Conservation (phyloP, 2,329 filamentous ascomycete genomes). For the Paradendryphiella salina region DNA sequence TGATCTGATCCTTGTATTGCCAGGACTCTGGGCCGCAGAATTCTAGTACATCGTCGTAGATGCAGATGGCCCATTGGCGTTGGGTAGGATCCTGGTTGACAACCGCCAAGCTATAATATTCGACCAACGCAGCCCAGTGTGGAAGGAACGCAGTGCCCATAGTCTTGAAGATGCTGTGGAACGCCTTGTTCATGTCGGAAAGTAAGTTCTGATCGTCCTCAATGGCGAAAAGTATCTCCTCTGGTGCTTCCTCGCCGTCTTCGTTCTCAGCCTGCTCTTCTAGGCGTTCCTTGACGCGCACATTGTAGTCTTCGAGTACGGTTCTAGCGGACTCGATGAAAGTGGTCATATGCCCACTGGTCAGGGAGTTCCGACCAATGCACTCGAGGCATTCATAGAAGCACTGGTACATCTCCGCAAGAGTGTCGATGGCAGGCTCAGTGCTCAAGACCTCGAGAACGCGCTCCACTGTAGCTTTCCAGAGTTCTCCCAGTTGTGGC, state of each 20-base stretch:
- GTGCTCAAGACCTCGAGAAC: conserved; percentile 90
- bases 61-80: conserved; percentile 97
- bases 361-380: conserved; percentile 81
- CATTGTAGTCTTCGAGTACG: conserved; percentile 89
- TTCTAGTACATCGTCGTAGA: conserved; percentile 96
- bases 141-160: conserved; percentile 82
- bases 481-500: conserved; percentile 76
- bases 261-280: conserved; percentile 83
- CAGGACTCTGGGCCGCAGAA: conserved; percentile 91
- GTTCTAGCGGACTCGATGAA: conserved; percentile 87
- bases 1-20: conserved; percentile 82
- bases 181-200: conserved; percentile 99
- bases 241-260: conserved; percentile 85
- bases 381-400: conserved; percentile 99
- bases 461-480: conserved; percentile 84
- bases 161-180: conserved; percentile 98
- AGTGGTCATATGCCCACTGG: conserved; percentile 73
- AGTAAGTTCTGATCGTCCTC: conserved; percentile 96
- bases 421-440: conserved; percentile 91
- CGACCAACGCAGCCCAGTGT: conserved; percentile 82
- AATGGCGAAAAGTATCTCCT: conserved; percentile 86
- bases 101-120: conserved; percentile 84
- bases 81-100: conserved; percentile 82
- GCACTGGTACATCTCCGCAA: conserved; percentile 99
- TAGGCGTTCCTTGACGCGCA: conserved; percentile 77